Evolutionary conservation across 352 stramenopile genomes (phyloP).

Genomic region (Globisporangium megalacanthum): DNA sequence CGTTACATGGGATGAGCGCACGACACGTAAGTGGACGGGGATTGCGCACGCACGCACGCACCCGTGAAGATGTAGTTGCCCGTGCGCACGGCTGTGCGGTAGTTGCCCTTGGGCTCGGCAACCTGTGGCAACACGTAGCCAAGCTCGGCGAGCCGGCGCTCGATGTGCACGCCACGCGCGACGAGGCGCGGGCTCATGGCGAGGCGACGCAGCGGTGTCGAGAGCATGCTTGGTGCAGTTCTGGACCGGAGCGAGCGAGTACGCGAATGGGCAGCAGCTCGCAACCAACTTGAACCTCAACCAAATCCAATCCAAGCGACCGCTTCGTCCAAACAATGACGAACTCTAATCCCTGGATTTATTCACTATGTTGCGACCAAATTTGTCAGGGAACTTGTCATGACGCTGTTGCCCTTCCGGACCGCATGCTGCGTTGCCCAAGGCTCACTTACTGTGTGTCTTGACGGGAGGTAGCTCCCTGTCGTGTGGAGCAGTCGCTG

Average conservation of each 20-base stretch:
- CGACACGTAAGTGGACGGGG: background rate
- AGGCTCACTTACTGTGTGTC: too few species aligned
- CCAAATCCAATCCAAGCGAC: too few species aligned
- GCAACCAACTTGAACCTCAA: constrained; percentile 4
- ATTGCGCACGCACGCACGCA: constrained; percentile 71
- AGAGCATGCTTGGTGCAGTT: constrained; percentile 11
- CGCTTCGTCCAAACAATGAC: too few species aligned
- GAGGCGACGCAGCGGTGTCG: constrained; percentile 24
- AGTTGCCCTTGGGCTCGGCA: constrained; percentile 67
- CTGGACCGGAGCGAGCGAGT: constrained; percentile 1
- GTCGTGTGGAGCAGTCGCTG: too few species aligned
- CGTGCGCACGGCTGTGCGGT: constrained; percentile 47
- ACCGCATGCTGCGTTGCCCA: too few species aligned
- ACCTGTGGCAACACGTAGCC: constrained; percentile 62
- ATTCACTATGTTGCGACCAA: too few species aligned
- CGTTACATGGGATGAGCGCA: constrained; percentile 11
- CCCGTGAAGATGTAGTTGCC: constrained; percentile 75
- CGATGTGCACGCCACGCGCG: constrained; percentile 64
- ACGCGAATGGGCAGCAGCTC: constrained; percentile 5
- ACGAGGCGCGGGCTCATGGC: constrained; percentile 14
- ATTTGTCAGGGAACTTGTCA: too few species aligned
- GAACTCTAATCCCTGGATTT: too few species aligned
- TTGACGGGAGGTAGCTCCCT: too few species aligned
- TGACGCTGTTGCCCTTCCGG: too few species aligned
- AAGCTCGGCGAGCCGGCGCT: constrained; percentile 61